phyloP scores from a whole-genome alignment of 2,329 filamentous ascomycete genomes.

The Fusarium succisae region DNA sequence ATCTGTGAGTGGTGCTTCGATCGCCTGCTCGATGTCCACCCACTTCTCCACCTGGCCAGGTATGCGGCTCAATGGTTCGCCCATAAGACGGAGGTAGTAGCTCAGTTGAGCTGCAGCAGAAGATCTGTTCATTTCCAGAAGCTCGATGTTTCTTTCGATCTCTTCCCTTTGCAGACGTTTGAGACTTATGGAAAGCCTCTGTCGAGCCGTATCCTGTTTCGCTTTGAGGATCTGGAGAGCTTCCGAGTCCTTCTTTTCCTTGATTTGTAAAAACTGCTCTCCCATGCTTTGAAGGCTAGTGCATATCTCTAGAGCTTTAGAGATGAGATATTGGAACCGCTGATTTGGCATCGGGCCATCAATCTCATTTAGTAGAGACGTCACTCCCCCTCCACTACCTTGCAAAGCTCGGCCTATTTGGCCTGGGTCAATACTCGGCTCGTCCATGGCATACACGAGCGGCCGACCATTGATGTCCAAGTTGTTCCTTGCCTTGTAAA shows the following conservation, averaged over 20 bases:
- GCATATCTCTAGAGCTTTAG: background rate
- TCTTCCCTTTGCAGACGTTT: background rate
- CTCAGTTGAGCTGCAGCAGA: background rate
- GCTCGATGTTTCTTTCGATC: background rate
- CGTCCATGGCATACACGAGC: background rate
- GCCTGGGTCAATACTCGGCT: background rate
- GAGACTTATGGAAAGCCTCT: background rate
- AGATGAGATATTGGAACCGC: background rate
- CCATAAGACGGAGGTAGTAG: no score
- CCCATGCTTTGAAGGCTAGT: background rate
- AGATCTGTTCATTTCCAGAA: background rate
- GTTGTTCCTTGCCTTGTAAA: background rate
- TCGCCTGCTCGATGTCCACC: background rate
- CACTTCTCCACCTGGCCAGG: background rate
- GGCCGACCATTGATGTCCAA: background rate
- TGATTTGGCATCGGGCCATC: background rate
- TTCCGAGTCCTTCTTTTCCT: background rate
- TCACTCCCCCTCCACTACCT: background rate
- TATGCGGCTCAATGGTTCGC: background rate
- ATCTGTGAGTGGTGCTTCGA: background rate
- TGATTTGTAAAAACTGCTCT: background rate
- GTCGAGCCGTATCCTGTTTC: background rate
- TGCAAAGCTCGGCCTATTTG: background rate
- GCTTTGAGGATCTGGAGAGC: background rate
- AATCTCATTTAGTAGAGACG: background rate